Base-by-base conservation (phyloP, 83 land plant genomes). In the Diphasiastrum complanatum region DNA sequence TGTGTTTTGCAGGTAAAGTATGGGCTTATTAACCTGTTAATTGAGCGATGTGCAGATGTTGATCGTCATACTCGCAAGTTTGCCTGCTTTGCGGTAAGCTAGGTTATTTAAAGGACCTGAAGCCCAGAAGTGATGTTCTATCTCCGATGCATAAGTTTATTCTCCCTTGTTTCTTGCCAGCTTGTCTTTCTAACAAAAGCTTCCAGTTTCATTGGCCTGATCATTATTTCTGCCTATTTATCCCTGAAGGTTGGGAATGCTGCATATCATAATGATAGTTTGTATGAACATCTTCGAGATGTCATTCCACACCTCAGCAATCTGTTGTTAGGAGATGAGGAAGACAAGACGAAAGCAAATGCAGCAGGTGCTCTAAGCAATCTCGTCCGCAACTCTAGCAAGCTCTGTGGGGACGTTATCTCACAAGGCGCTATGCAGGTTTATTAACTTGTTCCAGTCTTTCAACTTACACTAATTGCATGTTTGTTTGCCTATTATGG, bases 301-400 rank as follows among this genome's bases (percentile, higher is more conserved):
- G 72, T 81, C 36, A 89, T 93, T 35, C 96, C 99, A 48, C 89
- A 83, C 51, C 83, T 93, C 2, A 76, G 85, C 5, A 80, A 74
- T 26, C 64, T 88, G 24, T 73, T 93, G 56, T 77, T 85, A 24
- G 81, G 82, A 23, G 64, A 75, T 18, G 96, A 93, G 69, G 99
- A 93, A 70, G 99, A 89, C 48, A 93, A 93, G 60, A 93, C 99
- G 4, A 93, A 86, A 70, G 86, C 86, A 22, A 93, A 93, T 75
- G 99, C 96, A 16, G 99, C 99, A 48, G 99, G 99, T 35, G 99
- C 99, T 61, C 78, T 93, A 29, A 93, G 99, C 45, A 93, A 93
- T 60, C 91, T 93, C 43, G 85, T 93, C 28, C 84, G 99, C 34
- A 89, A 93, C 61, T 93, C 99, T 28, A 82, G 65, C 72, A 75